phyloP scores from a whole-genome alignment of 805 yeast genomes.

The Saccharomycopsis amapae region DNA sequence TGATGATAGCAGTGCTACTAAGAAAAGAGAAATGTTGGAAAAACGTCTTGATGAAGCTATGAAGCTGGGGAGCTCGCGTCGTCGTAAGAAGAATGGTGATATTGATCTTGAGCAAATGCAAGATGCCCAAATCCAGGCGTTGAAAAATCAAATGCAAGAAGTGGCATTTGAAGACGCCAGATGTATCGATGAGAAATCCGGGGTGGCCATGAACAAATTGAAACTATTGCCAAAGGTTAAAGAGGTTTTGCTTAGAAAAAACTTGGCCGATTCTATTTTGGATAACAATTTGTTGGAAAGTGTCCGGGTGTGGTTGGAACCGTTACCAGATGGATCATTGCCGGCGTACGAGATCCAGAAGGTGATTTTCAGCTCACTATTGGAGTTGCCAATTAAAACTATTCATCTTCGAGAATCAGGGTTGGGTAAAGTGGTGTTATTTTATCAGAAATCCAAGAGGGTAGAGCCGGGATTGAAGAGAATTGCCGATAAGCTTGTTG shows the following conservation, averaged over 20 bases:
- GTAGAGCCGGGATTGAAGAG: conserved; percentile 84
- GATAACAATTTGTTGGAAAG: conserved; percentile 92
- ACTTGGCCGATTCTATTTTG: conserved; percentile 82
- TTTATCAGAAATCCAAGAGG: conserved; percentile 82
- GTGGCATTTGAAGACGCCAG: conserved; percentile 75
- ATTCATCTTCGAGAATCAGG: conserved; percentile 93
- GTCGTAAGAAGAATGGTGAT: conserved; percentile 67
- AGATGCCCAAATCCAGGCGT: conserved; percentile 76
- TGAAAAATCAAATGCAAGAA: conserved; percentile 84
- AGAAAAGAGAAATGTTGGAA: conserved; percentile 72
- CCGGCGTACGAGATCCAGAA: conserved; percentile 97
- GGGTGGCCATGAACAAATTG: conserved; percentile 56
- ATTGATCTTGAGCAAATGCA: conserved; percentile 93
- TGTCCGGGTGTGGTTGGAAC: conserved; percentile 95
- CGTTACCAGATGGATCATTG: conserved; percentile 93
- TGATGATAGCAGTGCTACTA: conserved; percentile 27
- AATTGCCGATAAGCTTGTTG: conserved; percentile 82
- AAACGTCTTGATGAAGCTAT: conserved; percentile 72
- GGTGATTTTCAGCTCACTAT: conserved; percentile 67
- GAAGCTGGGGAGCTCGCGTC: conserved; percentile 44
- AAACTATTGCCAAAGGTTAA: conserved; percentile 74
- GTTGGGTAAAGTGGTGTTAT: conserved; percentile 86
- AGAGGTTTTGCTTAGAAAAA: conserved; percentile 68
- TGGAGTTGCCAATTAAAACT: conserved; percentile 84
- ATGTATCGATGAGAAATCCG: conserved; percentile 37